These are phyloP conservation scores for Didymella glomerata DNA, from an alignment of 2,329 filamentous ascomycete genomes.

Conservation along the genomic window DNA sequence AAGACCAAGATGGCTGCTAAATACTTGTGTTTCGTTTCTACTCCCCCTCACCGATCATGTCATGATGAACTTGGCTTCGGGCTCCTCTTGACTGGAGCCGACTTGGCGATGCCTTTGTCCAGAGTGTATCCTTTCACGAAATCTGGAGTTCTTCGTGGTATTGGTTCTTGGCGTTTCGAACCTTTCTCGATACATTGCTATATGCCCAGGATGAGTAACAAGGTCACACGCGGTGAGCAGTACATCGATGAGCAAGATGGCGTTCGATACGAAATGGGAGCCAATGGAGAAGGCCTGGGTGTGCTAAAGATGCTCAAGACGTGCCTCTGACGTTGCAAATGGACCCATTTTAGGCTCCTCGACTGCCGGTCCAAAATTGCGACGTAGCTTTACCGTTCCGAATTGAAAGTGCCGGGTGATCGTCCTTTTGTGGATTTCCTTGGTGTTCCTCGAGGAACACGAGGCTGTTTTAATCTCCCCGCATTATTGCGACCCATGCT, in stretches of 20 bases:
- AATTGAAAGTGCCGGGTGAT: neutral
- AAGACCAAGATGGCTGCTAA: neutral
- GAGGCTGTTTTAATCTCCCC: neutral
- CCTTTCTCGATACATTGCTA: neutral
- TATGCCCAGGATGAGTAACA: neutral
- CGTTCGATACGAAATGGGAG: neutral
- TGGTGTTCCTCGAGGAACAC: neutral
- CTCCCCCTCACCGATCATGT: neutral
- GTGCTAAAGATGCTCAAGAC: neutral
- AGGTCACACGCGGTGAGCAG: neutral
- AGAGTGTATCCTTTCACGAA: neutral
- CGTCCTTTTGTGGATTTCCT: neutral
- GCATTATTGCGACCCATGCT: neutral
- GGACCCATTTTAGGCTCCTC: neutral
- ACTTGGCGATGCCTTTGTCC: neutral
- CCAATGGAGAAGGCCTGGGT: neutral
- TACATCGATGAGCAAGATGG: neutral
- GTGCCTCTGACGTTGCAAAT: neutral
- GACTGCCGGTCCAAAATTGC: neutral
- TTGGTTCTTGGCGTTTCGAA: neutral
- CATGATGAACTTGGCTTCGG: neutral
- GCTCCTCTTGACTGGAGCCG: neutral
- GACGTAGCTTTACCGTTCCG: neutral
- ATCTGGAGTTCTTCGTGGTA: neutral
- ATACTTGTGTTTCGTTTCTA: neutral